phyloP scores from a whole-genome alignment of 768 basidiomycete genomes.

The Imleria badia region DNA sequence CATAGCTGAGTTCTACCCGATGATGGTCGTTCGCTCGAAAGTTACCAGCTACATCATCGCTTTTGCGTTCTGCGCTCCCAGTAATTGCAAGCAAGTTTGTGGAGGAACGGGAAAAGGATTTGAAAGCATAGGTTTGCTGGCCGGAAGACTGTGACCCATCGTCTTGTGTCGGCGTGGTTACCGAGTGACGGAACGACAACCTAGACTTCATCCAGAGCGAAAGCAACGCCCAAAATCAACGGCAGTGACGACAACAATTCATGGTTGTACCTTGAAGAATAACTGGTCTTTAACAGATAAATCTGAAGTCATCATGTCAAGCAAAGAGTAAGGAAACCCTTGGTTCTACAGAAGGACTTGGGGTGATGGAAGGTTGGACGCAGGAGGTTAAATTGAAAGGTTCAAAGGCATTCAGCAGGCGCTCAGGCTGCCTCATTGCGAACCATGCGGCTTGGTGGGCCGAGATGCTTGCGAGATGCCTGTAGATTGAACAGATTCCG shows the following conservation, averaged over 20 bases:
- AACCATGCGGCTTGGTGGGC: conserved; percentile 18
- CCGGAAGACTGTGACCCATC: neutral
- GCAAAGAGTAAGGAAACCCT: neutral
- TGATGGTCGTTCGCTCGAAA: neutral
- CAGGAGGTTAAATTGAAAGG: conserved; percentile 1
- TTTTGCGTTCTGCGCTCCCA: neutral
- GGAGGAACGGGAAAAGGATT: neutral
- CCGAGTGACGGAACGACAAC: neutral
- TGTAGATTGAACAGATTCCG: no score
- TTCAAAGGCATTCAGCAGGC: neutral
- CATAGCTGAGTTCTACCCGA: conserved; percentile 6
- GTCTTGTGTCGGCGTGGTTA: neutral
- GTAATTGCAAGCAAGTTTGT: neutral
- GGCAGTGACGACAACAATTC: neutral
- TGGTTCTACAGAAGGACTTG: conserved; percentile 2
- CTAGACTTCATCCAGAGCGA: conserved; percentile 5
- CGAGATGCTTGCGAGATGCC: no score
- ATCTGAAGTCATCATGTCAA: conserved; percentile 9
- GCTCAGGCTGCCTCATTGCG: conserved; percentile 28
- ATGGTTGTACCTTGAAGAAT: conserved; percentile 12
- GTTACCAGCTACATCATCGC: conserved; percentile 6
- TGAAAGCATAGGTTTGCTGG: neutral
- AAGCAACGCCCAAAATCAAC: conserved; percentile 1
- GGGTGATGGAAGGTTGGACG: conserved; percentile 4
- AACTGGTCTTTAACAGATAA: neutral